Evolutionary conservation across 78 protist genomes (phyloP).

Genomic region (Abeoforma whisleri): DNA sequence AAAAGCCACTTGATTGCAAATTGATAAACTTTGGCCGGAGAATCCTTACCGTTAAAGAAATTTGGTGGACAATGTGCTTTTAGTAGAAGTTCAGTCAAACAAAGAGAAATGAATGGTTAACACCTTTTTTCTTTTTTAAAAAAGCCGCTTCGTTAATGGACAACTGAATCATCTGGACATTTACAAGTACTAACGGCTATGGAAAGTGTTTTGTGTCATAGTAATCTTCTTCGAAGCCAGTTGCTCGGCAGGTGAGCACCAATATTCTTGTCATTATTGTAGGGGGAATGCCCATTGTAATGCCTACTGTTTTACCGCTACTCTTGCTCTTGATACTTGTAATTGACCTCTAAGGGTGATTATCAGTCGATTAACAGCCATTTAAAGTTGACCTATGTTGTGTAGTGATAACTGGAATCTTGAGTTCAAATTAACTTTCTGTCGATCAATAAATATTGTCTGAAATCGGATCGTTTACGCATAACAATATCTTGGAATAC

Average conservation of each 20-base stretch:
- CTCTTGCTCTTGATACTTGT: slow-evolving; percentile 73
- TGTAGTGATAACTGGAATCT: slow-evolving; percentile 91
- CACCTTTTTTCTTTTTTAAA: slow-evolving; percentile 67
- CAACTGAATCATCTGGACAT: slow-evolving; percentile 55
- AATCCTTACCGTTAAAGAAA: slow-evolving; percentile 61
- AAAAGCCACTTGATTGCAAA: no score
- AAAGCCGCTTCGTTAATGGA: slow-evolving; percentile 62
- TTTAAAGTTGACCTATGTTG: slow-evolving; percentile 42
- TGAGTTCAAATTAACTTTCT: slow-evolving; percentile 79
- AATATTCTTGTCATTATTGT: slow-evolving; percentile 58
- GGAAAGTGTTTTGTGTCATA: slow-evolving; percentile 52
- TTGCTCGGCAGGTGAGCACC: slow-evolving; percentile 25
- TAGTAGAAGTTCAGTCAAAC: slow-evolving; percentile 70
- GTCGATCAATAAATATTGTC: slow-evolving; percentile 45
- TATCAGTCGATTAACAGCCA: slow-evolving; percentile 70
- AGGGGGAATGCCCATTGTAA: slow-evolving; percentile 66
- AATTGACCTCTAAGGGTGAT: slow-evolving; percentile 61
- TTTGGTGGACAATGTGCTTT: slow-evolving; percentile 46
- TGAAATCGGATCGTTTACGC: background rate
- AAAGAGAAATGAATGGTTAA: slow-evolving; percentile 68
- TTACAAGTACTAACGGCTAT: slow-evolving; percentile 53
- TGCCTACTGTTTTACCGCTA: slow-evolving; percentile 73
- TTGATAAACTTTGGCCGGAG: slow-evolving; percentile 75
- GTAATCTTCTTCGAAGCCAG: slow-evolving; percentile 41
- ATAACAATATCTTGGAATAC: slow-evolving; percentile 44